Base-by-base conservation (phyloP, 164 flowering plant species). In the Magnolia changhungtana region DNA sequence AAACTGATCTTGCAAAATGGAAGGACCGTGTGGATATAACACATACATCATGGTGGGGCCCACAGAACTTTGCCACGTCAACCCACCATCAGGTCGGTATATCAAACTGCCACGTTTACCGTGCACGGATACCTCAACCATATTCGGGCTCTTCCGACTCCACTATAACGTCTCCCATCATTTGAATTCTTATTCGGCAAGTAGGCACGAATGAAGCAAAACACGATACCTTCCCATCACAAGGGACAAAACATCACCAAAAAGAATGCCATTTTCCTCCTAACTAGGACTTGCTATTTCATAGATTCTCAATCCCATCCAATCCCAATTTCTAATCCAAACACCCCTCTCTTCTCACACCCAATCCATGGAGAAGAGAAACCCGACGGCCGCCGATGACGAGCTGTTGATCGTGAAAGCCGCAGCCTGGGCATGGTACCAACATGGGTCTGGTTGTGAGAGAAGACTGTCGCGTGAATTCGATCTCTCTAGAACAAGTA, bases 401-500 rank as follows among this genome's bases (percentile, higher is more conserved):
- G 89, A 88, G 18, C 67, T 82, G 27, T 81, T 81, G 0, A 1
- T 80, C 3, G 85, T 81, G 1, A 91, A 84, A 73, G 90, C 93
- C 0, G 93, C 96, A 2, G 92, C 96, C 71, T 90, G 92, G 96
- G 93, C 93, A 0, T 87, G 96, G 93, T 85, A 83, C 74, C 83
- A 87, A 49, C 96, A 67, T 20, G 87, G 92, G 2, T 89, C 89
- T 5, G 90, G 87, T 1, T 76, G 80, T 1, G 87, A 84, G 1
- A 81, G 81, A 1, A 82, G 77, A 63, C 70, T 85, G 0, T 67
- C 74, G 49, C 66, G 70, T 1, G 91, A 91, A 37, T 83, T 77
- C 72, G 78, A 78, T 5, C 31, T 75, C 29, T 61, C 78, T 19
- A 80, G 85, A 64, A 61, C 77, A 1, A 74, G 37, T 0, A 73